Conservation (phyloP, 2,329 filamentous ascomycete species). For the Achaetomium macrosporum region DNA sequence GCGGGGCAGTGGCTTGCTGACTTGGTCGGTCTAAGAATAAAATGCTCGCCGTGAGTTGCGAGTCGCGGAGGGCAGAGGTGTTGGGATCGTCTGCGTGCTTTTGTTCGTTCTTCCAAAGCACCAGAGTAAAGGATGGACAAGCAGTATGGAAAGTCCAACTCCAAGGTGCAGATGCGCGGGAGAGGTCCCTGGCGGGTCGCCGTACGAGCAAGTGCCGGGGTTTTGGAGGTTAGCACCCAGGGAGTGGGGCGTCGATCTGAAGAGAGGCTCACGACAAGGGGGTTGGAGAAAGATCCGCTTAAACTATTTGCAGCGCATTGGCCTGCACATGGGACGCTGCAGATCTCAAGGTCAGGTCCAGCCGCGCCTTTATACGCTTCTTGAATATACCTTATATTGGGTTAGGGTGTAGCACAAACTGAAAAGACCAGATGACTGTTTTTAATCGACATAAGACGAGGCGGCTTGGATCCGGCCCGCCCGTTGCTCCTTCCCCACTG, state of each 20-base stretch:
- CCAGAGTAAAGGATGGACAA: not conserved
- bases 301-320: not conserved
- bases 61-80: not conserved
- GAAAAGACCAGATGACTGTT: too few species aligned
- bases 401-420: too few species aligned
- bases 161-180: not conserved
- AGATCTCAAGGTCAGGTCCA: too few species aligned
- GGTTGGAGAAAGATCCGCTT: not conserved
- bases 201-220: slow-evolving; percentile 6
- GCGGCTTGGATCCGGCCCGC: not conserved
- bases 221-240: slow-evolving; percentile 3
- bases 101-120: not conserved
- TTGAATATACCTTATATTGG: too few species aligned
- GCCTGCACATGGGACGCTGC: too few species aligned
- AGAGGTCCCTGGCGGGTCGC: not conserved
- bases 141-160: not conserved
- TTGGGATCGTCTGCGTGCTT: not conserved
- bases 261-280: not conserved
- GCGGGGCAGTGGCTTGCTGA: not conserved
- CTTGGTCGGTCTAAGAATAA: not conserved
- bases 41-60: too few species aligned
- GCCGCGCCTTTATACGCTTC: too few species aligned
- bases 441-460: not conserved
- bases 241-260: not conserved
- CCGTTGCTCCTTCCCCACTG: not conserved